A percentile compares a stretch with the other conserved stretches of the same genome.
phyloP scores from a whole-genome alignment of 345 rosid genomes.

The Streptanthus diversifolius region DNA sequence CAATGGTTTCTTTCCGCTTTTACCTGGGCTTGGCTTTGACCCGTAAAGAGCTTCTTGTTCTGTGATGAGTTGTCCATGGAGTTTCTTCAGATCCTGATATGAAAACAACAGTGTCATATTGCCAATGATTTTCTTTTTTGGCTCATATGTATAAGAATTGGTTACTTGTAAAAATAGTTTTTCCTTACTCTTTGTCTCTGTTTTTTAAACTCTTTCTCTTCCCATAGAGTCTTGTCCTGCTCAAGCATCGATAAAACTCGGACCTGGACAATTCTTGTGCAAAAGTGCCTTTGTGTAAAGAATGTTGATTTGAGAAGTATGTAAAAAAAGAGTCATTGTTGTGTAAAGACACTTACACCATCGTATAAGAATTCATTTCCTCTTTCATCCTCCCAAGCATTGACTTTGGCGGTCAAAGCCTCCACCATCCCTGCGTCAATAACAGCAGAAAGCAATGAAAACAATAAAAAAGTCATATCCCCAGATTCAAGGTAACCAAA shows the following conservation, averaged over 20 bases:
- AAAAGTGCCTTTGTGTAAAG: background rate
- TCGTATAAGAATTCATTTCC: slow-evolving; percentile 63
- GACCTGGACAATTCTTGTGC: slow-evolving; percentile 31
- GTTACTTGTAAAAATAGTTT: background rate
- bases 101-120: slow-evolving; percentile 2
- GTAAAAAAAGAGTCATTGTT: background rate
- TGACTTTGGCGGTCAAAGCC: slow-evolving; percentile 45
- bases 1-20: slow-evolving; percentile 48
- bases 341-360: slow-evolving; percentile 53
- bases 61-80: slow-evolving; percentile 54
- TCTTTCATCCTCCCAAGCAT: slow-evolving; percentile 66
- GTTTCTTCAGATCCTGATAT: slow-evolving; percentile 61
- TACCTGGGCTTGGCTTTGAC: slow-evolving; percentile 61
- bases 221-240: slow-evolving; percentile 45
- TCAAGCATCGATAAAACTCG: slow-evolving; percentile 60
- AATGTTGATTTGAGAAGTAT: background rate
- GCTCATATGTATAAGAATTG: background rate
- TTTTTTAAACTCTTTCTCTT: slow-evolving; percentile 59
- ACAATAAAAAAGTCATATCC: background rate
- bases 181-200: slow-evolving; percentile 54
- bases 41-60: slow-evolving; percentile 62
- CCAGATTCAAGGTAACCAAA: background rate
- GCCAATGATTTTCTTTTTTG: background rate
- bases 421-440: slow-evolving; percentile 57
- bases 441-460: slow-evolving; percentile 10